These are phyloP conservation scores for Trichoderma gracile DNA, from an alignment of 2,329 filamentous ascomycete species.

Conservation along the genomic window DNA sequence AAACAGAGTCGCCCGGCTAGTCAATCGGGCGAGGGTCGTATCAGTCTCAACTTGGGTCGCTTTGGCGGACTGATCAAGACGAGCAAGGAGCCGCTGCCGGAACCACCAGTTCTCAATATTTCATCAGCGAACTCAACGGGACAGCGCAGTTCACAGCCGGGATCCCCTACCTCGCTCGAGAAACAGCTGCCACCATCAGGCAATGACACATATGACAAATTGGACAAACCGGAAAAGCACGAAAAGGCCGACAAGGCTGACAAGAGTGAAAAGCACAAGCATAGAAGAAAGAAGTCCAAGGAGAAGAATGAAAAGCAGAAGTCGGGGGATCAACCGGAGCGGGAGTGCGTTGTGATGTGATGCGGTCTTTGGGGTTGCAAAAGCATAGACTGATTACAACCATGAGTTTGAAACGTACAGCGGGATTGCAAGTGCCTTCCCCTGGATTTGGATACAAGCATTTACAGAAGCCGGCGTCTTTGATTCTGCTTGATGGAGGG, in stretches of 20 bases:
- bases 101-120: slow-evolving; percentile 32
- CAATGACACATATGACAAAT: slow-evolving; percentile 27
- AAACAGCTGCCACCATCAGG: slow-evolving; percentile 21
- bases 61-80: slow-evolving; percentile 51
- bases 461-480: not conserved
- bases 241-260: slow-evolving; percentile 33
- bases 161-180: slow-evolving; percentile 30
- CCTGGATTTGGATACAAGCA: slow-evolving; percentile 8
- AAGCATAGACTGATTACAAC: not conserved
- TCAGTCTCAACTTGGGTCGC: slow-evolving; percentile 59
- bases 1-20: slow-evolving; percentile 58
- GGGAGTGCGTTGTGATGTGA: slow-evolving; percentile 53
- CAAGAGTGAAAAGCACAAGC: slow-evolving; percentile 35
- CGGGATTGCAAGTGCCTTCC: not conserved
- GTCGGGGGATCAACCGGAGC: slow-evolving; percentile 43
- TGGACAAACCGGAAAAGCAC: slow-evolving; percentile 16
- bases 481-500: not conserved
- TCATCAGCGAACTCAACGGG: slow-evolving; percentile 34
- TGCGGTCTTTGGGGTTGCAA: not conserved
- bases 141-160: slow-evolving; percentile 32
- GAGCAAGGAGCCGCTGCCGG: slow-evolving; percentile 49
- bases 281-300: slow-evolving; percentile 43
- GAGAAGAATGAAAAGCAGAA: slow-evolving; percentile 44
- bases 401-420: not conserved
- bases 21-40: slow-evolving; percentile 58